These are phyloP conservation scores for Sporisorium graminicola DNA, from an alignment of 1,284 basidiomycete genomes.

Conservation along the genomic window DNA sequence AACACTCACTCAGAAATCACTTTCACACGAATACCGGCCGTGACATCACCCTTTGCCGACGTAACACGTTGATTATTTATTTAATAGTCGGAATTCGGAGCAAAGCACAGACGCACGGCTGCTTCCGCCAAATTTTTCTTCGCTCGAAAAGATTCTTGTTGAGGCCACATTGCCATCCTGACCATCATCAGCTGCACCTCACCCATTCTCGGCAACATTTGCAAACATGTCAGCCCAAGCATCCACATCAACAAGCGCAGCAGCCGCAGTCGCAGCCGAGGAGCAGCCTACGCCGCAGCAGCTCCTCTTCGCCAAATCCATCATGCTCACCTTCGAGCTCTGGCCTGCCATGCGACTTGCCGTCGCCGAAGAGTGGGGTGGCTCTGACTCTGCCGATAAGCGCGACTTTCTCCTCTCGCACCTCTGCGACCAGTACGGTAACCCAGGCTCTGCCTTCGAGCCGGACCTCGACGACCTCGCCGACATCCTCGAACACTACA, in stretches of 20 bases:
- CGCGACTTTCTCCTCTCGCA: constrained; percentile 62
- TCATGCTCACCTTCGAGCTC: constrained; percentile 60
- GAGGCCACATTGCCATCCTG: neutral
- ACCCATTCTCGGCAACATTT: neutral
- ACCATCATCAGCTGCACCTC: neutral
- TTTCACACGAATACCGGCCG: constrained; percentile 17
- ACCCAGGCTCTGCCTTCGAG: constrained; percentile 39
- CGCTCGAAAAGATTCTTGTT: neutral
- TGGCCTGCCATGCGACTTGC: constrained; percentile 68
- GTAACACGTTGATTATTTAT: neutral
- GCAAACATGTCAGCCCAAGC: constrained; percentile 25
- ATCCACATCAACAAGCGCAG: constrained; percentile 19
- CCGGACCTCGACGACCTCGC: constrained; percentile 66
- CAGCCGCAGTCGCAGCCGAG: constrained; percentile 3
- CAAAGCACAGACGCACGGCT: constrained; percentile 23
- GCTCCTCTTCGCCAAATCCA: constrained; percentile 63
- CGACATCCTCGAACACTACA: constrained; percentile 61
- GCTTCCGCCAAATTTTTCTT: constrained; percentile 11
- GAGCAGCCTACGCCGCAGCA: constrained; percentile 55
- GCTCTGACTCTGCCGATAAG: constrained; percentile 62
- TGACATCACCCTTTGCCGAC: neutral
- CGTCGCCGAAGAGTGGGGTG: constrained; percentile 66
- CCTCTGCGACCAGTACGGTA: constrained; percentile 62
- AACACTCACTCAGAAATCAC: no score
- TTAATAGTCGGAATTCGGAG: constrained; percentile 21